phyloP scores from a whole-genome alignment of 1,139 yeast species.

The Lodderomyces pseudojiufengensis region DNA sequence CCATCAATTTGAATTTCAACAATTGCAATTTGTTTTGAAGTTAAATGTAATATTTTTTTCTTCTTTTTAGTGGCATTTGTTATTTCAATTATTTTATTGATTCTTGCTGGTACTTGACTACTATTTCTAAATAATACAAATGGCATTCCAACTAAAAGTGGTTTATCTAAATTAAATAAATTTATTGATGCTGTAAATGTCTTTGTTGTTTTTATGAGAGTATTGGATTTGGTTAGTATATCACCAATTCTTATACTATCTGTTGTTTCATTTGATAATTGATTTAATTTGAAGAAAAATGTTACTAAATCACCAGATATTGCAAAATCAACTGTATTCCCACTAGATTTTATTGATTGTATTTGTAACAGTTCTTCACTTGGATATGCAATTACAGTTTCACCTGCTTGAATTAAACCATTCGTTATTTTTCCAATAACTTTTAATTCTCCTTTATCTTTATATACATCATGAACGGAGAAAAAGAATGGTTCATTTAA shows the following conservation, averaged over 20 bases:
- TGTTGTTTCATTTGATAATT: conserved; percentile 45
- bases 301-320: conserved; percentile 70
- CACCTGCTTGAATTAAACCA: conserved; percentile 78
- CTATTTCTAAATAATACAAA: conserved; percentile 81
- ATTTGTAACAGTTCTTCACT: conserved; percentile 33
- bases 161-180: conserved; percentile 68
- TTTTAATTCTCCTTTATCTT: conserved; percentile 35
- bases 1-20: conserved; percentile 64
- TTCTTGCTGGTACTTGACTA: conserved; percentile 69
- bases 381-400: conserved; percentile 63
- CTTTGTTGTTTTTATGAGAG: conserved; percentile 44
- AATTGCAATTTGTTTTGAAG: conserved; percentile 67
- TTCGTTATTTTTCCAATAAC: conserved; percentile 71
- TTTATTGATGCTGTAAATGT: conserved; percentile 55
- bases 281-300: conserved; percentile 49
- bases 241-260: conserved; percentile 63
- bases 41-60: conserved; percentile 66
- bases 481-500: conserved; percentile 41
- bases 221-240: conserved; percentile 51
- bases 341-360: conserved; percentile 26
- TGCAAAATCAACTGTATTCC: conserved; percentile 39
- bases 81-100: conserved; percentile 53
- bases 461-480: conserved; percentile 46
- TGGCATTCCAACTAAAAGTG: conserved; percentile 80
- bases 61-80: conserved; percentile 25